phyloP scores from a whole-genome alignment of 805 yeast genomes.

The Saturnispora kantuleensis region DNA sequence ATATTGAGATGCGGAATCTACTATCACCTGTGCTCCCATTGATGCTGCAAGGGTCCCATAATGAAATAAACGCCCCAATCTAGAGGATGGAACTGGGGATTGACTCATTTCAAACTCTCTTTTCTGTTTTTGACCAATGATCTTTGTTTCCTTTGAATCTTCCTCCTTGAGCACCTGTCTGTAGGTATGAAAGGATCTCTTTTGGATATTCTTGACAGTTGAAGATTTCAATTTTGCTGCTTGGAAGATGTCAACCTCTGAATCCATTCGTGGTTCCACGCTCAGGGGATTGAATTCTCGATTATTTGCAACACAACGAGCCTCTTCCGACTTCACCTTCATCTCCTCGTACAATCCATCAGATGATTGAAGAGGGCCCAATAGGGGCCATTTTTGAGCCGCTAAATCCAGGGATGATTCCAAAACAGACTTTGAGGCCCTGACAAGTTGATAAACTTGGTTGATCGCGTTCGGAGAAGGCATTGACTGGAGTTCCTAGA shows the following conservation, averaged over 20 bases:
- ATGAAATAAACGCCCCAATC: slow-evolving; percentile 84
- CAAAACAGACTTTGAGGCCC: slow-evolving; percentile 22
- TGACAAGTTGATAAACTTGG: slow-evolving; percentile 19
- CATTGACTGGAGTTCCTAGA: background rate
- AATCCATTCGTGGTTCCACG: slow-evolving; percentile 7
- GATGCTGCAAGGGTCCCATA: slow-evolving; percentile 91
- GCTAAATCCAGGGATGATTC: slow-evolving; percentile 14
- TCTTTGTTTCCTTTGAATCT: slow-evolving; percentile 1
- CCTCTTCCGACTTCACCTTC: slow-evolving; percentile 18
- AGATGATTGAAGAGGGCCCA: slow-evolving; percentile 17
- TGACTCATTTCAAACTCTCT: slow-evolving; percentile 41
- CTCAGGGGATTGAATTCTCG: slow-evolving; percentile 13
- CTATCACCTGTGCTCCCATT: slow-evolving; percentile 74
- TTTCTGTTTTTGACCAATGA: slow-evolving; percentile 26
- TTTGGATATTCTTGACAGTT: slow-evolving; percentile 2
- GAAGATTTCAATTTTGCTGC: slow-evolving; percentile 26
- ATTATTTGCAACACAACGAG: slow-evolving; percentile 13
- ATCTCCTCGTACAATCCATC: slow-evolving; percentile 22
- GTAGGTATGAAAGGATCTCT: slow-evolving; percentile 9
- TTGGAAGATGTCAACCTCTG: slow-evolving; percentile 24
- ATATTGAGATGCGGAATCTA: slow-evolving; percentile 63
- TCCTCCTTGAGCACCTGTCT: slow-evolving; percentile 1
- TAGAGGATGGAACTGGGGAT: slow-evolving; percentile 75
- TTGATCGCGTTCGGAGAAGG: slow-evolving; percentile 22
- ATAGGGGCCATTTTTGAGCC: slow-evolving; percentile 15